Base-by-base conservation (phyloP, 2,329 filamentous ascomycete genomes). In the Cadophora sp. region DNA sequence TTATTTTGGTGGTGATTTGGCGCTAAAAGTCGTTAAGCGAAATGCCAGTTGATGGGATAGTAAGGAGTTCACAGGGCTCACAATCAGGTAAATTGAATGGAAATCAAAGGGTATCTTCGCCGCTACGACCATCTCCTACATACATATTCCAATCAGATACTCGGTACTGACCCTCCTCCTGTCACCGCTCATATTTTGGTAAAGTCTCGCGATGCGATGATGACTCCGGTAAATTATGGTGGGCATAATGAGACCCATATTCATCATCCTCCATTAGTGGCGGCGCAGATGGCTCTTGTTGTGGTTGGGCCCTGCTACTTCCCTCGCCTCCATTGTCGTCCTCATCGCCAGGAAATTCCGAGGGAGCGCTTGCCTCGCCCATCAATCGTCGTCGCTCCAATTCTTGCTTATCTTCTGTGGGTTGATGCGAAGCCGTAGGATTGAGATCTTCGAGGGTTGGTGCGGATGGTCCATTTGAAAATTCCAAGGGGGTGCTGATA, bases 361-460 rank as follows among this genome's bases (percentile, higher is more conserved):
- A 78, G 3, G 86, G 86, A 2, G 83, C 83, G 72, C 85, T 88
- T 4, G 82, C 82, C 74, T 86, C 81, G 58, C 79, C 78, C 68
- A 87, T 76, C 16, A 88, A 75, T 59, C 85, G 80, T 67, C 79
- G 83, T 33, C 85, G 81, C 73, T 91, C 88, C 14, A 91, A 78
- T 74, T 93, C 90, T 73, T 87, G 85, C 74, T 92, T 92, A 73
- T 92, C 94, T 64, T 96, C 92, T 16, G 78, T 72, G 65, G 74
- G 55, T 55, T 76, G 71, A 9, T 68, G 68, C 67, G 66, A 60
- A 24, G 70, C 43, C 66, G 59, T 41, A 45, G 68, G 65, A 41
- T 62, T 71, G 5, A 74, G 63, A 62, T 74, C 68, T 30, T 74
- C 67, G 4, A 74, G 66, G 41, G 72, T 68, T 14, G 70, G 75